Evolutionary conservation across 208 protist species (phyloP).

Genomic region (Phytomonas sp.): DNA sequence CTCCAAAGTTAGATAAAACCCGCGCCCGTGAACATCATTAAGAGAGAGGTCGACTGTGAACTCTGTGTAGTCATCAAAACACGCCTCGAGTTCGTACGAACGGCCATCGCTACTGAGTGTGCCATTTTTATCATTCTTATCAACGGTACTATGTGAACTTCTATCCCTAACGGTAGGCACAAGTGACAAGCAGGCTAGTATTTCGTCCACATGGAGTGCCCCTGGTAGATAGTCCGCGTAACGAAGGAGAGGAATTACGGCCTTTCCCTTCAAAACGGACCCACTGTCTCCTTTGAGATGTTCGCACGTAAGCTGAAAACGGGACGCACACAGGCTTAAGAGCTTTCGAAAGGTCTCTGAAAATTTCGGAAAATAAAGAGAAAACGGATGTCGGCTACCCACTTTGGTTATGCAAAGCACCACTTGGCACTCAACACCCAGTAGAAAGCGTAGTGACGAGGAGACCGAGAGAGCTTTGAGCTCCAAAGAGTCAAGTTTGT

Average conservation of each 20-base stretch:
- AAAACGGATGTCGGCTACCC: constrained; percentile 28
- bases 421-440: constrained; percentile 72
- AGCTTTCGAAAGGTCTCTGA: constrained; percentile 61
- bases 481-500: constrained; percentile 52
- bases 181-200: constrained; percentile 53
- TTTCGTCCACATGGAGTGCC: constrained; percentile 54
- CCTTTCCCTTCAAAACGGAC: constrained; percentile 47
- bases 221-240: constrained; percentile 80
- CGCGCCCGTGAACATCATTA: constrained; percentile 54
- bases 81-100: constrained; percentile 49
- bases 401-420: constrained; percentile 56
- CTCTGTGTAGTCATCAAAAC: constrained; percentile 69
- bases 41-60: constrained; percentile 51
- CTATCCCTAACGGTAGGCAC: constrained; percentile 12
- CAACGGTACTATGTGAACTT: not conserved
- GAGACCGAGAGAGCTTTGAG: constrained; percentile 77
- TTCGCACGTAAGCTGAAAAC: constrained; percentile 44
- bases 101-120: constrained; percentile 2
- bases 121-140: constrained; percentile 1
- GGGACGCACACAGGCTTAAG: constrained; percentile 53
- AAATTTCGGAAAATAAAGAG: constrained; percentile 60
- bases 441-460: constrained; percentile 56
- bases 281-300: constrained; percentile 22
- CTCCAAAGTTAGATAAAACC: constrained; percentile 73
- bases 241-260: constrained; percentile 64